Evolutionary conservation across 1,284 basidiomycete genomes (phyloP), one percentile per base, ranked within the genome.

Genomic region (Trichosporon ovoides): DNA sequence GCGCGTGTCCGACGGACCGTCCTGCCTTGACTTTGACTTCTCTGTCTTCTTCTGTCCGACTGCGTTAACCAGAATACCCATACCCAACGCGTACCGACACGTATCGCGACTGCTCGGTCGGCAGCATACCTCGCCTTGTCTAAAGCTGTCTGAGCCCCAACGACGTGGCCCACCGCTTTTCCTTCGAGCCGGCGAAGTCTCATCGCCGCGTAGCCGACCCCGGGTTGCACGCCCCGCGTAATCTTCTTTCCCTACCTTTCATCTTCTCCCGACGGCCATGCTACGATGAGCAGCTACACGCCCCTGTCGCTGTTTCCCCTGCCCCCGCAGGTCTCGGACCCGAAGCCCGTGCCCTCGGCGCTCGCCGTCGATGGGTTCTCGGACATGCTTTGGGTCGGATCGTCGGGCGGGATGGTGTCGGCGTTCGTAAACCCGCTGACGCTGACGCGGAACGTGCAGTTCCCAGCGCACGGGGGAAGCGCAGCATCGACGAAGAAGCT

Each of bases 281-380:
- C 38, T n/a, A 50, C 60, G 14, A 64, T 64, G 61, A 35, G 37
- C 28, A 51, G 59, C 12, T 77, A 77, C 61, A 72, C 72, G 52
- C 75, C 75, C 6, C 65, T 77, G 9, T 74, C 77, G 46, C 72
- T 77, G 57, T 69, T 76, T 43, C 64, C 67, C 14, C 67, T 76
- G n/a, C 74, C 76, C 11, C 69, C 71, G 14, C 65, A 62, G 38
- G 63, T 68, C 3, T 56, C 64, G 40, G 73, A 75, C 55, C 63
- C 68, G 24, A 71, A 72, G 59, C 74, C 75, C 1, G 60, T 69
- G 31, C 69, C 77, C 0, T 86, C 87, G 19, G 83, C 88, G 0
- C 81, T 97, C 59, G 83, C 86, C 3, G 92, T 98, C 72, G 94
- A 98, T 77, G 87, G 91, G 7, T 87, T 88, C 40, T 88, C 89